A percentile compares a stretch with the other conserved stretches of the same genome.
Conservation (phyloP, 768 basidiomycete species). For the Mrakia hoshinonis region DNA sequence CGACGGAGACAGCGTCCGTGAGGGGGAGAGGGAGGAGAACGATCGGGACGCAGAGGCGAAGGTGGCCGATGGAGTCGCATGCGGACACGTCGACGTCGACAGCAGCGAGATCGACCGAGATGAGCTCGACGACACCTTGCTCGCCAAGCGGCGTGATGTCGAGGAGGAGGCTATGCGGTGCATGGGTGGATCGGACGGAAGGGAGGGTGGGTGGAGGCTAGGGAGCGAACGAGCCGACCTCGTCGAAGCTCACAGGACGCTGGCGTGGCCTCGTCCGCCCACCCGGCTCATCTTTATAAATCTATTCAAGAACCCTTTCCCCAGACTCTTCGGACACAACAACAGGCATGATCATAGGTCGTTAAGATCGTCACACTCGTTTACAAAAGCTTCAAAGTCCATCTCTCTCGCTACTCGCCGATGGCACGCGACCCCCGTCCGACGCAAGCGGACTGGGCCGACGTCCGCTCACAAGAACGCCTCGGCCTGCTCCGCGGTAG, state of each 20-base stretch:
- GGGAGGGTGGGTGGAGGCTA: not conserved
- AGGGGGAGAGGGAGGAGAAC: not conserved
- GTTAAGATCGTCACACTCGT: too few relatives aligned
- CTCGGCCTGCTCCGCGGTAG: not conserved
- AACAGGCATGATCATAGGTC: too few relatives aligned
- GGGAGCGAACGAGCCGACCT: not conserved
- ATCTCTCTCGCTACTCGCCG: too few relatives aligned
- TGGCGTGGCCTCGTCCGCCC: not conserved
- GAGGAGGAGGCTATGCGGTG: constrained; percentile 9
- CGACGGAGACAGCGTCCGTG: not conserved
- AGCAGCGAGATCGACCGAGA: constrained; percentile 7
- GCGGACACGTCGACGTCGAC: not conserved
- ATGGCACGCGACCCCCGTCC: not conserved
- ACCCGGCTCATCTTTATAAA: too few relatives aligned
- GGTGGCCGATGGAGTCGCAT: not conserved
- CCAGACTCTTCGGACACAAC: too few relatives aligned
- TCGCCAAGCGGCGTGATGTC: not conserved
- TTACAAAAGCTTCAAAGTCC: too few relatives aligned
- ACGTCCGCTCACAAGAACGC: not conserved
- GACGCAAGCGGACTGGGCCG: not conserved
- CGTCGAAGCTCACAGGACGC: not conserved
- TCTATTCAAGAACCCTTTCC: too few relatives aligned
- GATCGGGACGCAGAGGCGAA: not conserved
- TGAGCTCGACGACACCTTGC: not conserved
- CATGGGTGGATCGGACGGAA: not conserved